A percentile compares a stretch with the other conserved stretches of the same genome.
Conservation (phyloP, 78 protist genomes). For the Monocercomonoides exilis region DNA sequence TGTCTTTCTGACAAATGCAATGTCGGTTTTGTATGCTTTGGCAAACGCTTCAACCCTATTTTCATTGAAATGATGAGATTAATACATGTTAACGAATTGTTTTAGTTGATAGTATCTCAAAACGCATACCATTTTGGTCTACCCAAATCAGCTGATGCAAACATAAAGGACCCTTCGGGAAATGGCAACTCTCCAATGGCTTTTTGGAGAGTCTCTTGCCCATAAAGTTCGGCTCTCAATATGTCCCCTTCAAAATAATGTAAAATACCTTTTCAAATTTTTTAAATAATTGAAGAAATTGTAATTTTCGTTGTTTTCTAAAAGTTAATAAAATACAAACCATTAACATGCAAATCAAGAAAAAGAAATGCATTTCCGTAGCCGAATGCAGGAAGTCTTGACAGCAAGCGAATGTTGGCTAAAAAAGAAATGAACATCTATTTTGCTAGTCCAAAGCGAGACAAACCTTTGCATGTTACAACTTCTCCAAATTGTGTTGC, state of each 20-base stretch:
- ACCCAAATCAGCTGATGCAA: conserved; percentile 35
- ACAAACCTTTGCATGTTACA: conserved; percentile 23
- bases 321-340: no score
- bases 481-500: not conserved
- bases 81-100: not conserved
- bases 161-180: not conserved
- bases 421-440: not conserved
- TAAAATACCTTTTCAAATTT: no score
- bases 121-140: conserved; percentile 17
- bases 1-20: conserved; percentile 18
- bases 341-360: conserved; percentile 26
- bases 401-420: not conserved
- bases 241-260: conserved; percentile 7
- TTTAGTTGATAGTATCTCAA: not conserved
- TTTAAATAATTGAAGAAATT: no score
- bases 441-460: not conserved
- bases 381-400: not conserved
- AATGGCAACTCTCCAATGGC: not conserved
- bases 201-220: not conserved
- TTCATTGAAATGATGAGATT: not conserved
- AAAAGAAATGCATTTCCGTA: conserved; percentile 30
- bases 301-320: no score
- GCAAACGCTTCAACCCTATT: not conserved
- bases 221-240: conserved; percentile 16
- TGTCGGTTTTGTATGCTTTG: not conserved